Evolutionary conservation across 2,329 filamentous ascomycete species (phyloP).

Genomic region (Podosphaera fusca): DNA sequence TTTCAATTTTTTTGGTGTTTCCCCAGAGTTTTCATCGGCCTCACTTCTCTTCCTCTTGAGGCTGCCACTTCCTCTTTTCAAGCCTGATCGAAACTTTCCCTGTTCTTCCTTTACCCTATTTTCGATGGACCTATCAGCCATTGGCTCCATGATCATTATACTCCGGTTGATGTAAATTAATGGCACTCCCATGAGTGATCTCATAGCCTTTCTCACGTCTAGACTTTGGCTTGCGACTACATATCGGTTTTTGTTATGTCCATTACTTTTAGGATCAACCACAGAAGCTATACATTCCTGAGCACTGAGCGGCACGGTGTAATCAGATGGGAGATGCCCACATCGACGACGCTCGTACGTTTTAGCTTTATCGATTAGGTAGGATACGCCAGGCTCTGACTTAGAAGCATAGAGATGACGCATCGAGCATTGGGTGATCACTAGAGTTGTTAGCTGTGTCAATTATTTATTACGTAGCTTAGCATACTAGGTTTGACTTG

Average conservation of each 20-base stretch:
- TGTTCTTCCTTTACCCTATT: slow-evolving; percentile 45
- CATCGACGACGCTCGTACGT: slow-evolving; percentile 53
- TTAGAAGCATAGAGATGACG: slow-evolving; percentile 49
- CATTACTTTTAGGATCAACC: slow-evolving; percentile 51
- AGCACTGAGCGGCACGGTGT: slow-evolving; percentile 45
- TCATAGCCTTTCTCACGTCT: slow-evolving; percentile 37
- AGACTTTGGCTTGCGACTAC: slow-evolving; percentile 53
- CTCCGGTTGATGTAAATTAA: slow-evolving; percentile 57
- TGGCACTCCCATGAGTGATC: slow-evolving; percentile 47
- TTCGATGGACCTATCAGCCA: slow-evolving; percentile 42
- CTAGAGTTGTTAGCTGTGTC: slow-evolving; percentile 17
- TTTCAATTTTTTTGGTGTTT: slow-evolving; percentile 24
- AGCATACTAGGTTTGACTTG: slow-evolving; percentile 55
- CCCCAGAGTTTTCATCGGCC: slow-evolving; percentile 4
- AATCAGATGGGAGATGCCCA: slow-evolving; percentile 50
- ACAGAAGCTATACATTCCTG: slow-evolving; percentile 50
- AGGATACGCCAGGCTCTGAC: slow-evolving; percentile 25
- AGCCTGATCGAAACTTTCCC: slow-evolving; percentile 48
- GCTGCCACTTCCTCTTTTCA: slow-evolving; percentile 26
- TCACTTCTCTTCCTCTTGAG: slow-evolving; percentile 16
- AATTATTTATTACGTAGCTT: background rate
- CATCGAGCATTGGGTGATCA: slow-evolving; percentile 66
- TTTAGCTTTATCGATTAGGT: slow-evolving; percentile 50
- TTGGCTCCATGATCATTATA: slow-evolving; percentile 59
- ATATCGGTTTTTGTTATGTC: slow-evolving; percentile 57